Conservation (phyloP, 176 grass and related monocot species). For the Eleusine coracana region DNA sequence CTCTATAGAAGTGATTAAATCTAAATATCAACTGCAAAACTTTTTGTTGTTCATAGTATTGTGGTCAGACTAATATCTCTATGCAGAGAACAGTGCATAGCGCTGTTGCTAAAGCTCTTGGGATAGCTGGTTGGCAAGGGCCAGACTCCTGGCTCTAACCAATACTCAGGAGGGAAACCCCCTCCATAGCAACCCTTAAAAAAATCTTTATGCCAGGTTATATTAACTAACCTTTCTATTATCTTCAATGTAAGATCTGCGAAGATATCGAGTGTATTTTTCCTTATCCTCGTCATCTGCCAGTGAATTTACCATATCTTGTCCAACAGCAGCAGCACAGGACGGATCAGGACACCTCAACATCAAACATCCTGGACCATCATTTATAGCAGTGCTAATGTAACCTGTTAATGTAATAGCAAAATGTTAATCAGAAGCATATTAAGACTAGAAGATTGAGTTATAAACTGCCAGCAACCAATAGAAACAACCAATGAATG, state of each 20-base stretch:
- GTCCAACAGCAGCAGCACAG: conserved; percentile 82
- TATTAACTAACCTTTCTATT: conserved; percentile 80
- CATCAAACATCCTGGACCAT: conserved; percentile 98
- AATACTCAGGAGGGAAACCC: neutral
- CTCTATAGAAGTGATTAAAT: conserved; percentile 6
- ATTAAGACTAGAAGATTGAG: neutral
- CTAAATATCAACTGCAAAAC: neutral
- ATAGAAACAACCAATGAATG: neutral
- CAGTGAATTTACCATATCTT: conserved; percentile 78
- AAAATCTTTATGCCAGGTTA: conserved; percentile 2
- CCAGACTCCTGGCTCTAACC: neutral
- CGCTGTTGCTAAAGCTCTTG: neutral
- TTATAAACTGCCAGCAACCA: neutral
- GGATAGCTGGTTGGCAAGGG: neutral
- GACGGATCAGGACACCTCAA: conserved; percentile 95
- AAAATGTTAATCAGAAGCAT: conserved; percentile 26
- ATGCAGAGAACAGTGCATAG: neutral
- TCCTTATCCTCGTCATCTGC: conserved; percentile 73
- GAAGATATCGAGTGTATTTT: conserved; percentile 86
- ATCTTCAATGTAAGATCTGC: conserved; percentile 99
- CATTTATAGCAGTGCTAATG: conserved; percentile 95
- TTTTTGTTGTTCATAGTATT: conserved; percentile 24
- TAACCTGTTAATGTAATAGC: conserved; percentile 67
- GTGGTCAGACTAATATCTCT: neutral
- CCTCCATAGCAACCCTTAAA: neutral